These are phyloP conservation scores for Hygrocybe coccinea DNA, from an alignment of 768 basidiomycete species.

Conservation along the genomic window DNA sequence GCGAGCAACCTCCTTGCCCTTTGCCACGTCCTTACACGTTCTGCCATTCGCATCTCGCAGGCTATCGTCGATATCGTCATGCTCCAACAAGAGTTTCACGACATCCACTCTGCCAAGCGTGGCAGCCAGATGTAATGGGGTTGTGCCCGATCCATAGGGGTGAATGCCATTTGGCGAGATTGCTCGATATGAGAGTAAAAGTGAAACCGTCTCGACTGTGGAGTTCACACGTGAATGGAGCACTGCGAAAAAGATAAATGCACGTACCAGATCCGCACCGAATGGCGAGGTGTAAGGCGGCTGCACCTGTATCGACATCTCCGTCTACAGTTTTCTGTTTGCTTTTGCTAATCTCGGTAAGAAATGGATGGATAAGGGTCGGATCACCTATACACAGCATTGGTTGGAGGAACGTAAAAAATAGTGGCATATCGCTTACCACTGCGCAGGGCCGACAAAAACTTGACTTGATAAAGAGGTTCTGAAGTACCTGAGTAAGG, in stretches of 20 bases:
- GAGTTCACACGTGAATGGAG: constrained; percentile 5
- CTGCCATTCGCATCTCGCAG: constrained; percentile 60
- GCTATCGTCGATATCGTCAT: constrained; percentile 77
- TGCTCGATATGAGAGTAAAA: constrained; percentile 66
- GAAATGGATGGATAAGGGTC: constrained; percentile 72
- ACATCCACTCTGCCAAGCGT: constrained; percentile 68
- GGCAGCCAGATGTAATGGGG: constrained; percentile 64
- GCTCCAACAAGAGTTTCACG: constrained; percentile 70
- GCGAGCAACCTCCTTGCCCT: constrained; percentile 57
- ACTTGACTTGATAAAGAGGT: constrained; percentile 60
- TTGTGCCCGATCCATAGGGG: constrained; percentile 69
- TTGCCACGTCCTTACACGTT: constrained; percentile 69
- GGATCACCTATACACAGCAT: constrained; percentile 55
- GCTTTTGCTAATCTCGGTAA: constrained; percentile 70
- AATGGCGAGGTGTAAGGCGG: constrained; percentile 78
- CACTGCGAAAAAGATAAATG: not conserved
- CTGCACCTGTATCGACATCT: constrained; percentile 61
- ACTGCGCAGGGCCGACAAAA: constrained; percentile 57
- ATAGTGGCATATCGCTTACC: constrained; percentile 35
- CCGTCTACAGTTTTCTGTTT: constrained; percentile 45
- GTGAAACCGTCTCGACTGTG: constrained; percentile 60
- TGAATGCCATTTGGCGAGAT: constrained; percentile 77
- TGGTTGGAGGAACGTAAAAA: not conserved
- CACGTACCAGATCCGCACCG: constrained; percentile 70
- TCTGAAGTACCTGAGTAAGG: constrained; percentile 19